phyloP scores from a whole-genome alignment of 2,329 filamentous ascomycete species.

The Colletotrichum sp. region DNA sequence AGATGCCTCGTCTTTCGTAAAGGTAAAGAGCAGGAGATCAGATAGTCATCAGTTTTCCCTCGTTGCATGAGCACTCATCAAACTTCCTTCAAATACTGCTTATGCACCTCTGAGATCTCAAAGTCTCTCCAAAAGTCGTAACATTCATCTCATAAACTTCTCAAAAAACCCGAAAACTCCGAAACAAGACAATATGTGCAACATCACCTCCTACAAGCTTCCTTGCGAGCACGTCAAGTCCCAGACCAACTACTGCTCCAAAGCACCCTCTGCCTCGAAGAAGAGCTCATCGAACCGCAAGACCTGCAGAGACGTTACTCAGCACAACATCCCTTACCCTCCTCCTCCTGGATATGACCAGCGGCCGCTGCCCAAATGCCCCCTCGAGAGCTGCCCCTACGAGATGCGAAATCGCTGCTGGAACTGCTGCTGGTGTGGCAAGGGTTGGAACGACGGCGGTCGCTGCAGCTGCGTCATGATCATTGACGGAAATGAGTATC shows the following conservation, averaged over 20 bases:
- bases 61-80: background rate
- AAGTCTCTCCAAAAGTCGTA: background rate
- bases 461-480: conserved; percentile 60
- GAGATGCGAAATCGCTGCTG: conserved; percentile 53
- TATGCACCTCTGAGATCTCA: background rate
- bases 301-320: conserved; percentile 48
- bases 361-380: conserved; percentile 43
- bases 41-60: background rate
- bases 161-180: background rate
- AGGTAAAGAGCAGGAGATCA: background rate
- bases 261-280: conserved; percentile 36
- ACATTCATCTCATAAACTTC: background rate
- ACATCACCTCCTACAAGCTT: conserved; percentile 53
- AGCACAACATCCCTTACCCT: conserved; percentile 50
- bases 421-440: conserved; percentile 64
- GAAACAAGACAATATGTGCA: conserved; percentile 45
- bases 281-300: conserved; percentile 29
- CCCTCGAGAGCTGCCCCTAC: conserved; percentile 53
- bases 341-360: conserved; percentile 48
- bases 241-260: conserved; percentile 48
- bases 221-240: conserved; percentile 56
- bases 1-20: background rate
- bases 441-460: conserved; percentile 54
- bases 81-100: background rate
- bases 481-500: conserved; percentile 51